Percentiles rank a stretch among this genome's conserved stretches.
These are phyloP conservation scores for Globisporangium uncinulatum DNA, from an alignment of 352 stramenopile species.

Conservation along the genomic window DNA sequence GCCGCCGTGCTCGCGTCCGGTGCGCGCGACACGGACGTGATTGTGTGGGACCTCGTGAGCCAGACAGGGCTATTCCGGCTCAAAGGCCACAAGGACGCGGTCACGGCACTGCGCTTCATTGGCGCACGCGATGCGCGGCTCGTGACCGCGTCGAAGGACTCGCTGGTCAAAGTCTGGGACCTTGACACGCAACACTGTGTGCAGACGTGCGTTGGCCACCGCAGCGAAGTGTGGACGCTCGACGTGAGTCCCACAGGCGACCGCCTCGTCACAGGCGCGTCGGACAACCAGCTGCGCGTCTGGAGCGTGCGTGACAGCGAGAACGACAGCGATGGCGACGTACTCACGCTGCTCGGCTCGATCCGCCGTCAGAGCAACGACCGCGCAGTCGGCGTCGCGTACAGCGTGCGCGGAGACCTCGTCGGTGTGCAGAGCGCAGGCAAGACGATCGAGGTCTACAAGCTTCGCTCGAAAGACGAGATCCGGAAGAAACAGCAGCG, in stretches of 20 bases:
- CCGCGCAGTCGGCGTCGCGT: constrained; percentile 55
- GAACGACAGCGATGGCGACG: constrained; percentile 19
- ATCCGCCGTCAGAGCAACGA: constrained; percentile 77
- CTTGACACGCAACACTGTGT: constrained; percentile 92
- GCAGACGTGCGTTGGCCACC: constrained; percentile 91
- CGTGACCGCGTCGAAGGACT: constrained; percentile 90
- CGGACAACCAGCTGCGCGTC: constrained; percentile 80
- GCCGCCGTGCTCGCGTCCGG: constrained; percentile 81
- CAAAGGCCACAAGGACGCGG: constrained; percentile 90
- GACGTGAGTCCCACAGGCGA: constrained; percentile 60
- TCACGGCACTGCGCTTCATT: constrained; percentile 90
- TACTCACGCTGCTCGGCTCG: constrained; percentile 59
- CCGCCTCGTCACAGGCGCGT: constrained; percentile 70
- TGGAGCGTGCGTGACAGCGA: constrained; percentile 39
- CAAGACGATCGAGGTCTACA: constrained; percentile 91
- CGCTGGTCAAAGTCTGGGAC: constrained; percentile 94
- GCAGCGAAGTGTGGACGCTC: constrained; percentile 91
- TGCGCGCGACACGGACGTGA: constrained; percentile 89
- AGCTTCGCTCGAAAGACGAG: constrained; percentile 72
- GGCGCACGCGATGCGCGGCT: constrained; percentile 37
- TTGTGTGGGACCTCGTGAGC: constrained; percentile 92
- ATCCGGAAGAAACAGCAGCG: constrained; percentile 92
- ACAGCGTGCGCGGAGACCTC: constrained; percentile 51
- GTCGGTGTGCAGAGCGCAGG: constrained; percentile 76
- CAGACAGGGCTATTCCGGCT: constrained; percentile 88